These are phyloP conservation scores for Pueraria montana DNA, from an alignment of 306 rosid genomes.

Conservation along the genomic window DNA sequence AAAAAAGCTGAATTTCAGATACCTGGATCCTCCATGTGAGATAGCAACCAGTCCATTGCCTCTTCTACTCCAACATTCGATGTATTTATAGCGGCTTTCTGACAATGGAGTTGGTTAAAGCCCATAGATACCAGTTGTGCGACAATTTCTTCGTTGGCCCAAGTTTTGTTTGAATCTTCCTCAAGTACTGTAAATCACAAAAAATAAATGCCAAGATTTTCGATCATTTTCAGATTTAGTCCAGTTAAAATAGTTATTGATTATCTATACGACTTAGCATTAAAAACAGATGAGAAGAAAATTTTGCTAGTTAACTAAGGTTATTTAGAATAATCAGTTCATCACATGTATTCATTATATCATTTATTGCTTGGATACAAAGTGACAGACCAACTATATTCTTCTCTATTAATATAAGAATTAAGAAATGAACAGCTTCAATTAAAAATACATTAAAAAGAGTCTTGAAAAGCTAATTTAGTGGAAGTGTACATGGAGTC, in stretches of 20 bases:
- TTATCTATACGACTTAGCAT: too few species aligned
- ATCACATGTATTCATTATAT: too few species aligned
- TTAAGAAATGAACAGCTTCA: slow-evolving; percentile 12
- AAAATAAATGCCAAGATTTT: slow-evolving; percentile 19
- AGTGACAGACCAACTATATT: too few species aligned
- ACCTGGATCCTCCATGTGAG: slow-evolving; percentile 98
- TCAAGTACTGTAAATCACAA: slow-evolving; percentile 57
- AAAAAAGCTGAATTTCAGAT: slow-evolving; percentile 37
- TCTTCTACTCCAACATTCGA: slow-evolving; percentile 91
- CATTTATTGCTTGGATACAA: too few species aligned
- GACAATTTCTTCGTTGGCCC: slow-evolving; percentile 77
- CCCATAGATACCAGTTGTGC: slow-evolving; percentile 96
- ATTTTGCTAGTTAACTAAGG: slow-evolving; percentile 5
- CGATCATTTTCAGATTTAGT: slow-evolving; percentile 8
- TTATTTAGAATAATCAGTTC: too few species aligned
- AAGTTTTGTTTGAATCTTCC: slow-evolving; percentile 59
- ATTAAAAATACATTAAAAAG: neutral
- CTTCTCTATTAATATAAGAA: neutral
- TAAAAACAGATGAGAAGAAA: neutral
- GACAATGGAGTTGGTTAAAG: slow-evolving; percentile 78
- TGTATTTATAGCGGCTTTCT: slow-evolving; percentile 93
- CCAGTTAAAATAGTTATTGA: neutral
- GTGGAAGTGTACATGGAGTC: neutral
- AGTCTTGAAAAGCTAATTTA: neutral
- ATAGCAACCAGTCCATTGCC: slow-evolving; percentile 97